These are phyloP conservation scores for Metarhizium robertsii DNA, from an alignment of 2,329 filamentous ascomycete species.

Conservation along the genomic window DNA sequence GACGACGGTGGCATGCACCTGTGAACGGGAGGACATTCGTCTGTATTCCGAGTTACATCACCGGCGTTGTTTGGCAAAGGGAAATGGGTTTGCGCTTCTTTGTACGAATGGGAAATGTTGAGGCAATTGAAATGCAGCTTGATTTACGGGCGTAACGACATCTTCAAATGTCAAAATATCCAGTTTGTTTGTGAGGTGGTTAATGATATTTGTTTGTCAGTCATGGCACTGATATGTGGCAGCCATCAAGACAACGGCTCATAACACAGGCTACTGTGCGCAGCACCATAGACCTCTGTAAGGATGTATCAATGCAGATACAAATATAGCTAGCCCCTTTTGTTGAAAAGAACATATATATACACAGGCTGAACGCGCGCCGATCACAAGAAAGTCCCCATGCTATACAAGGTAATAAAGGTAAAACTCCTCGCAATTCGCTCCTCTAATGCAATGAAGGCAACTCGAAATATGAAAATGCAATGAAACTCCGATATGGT, in stretches of 20 bases:
- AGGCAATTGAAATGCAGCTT: not conserved
- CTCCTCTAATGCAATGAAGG: conserved; percentile 8
- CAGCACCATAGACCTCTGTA: not conserved
- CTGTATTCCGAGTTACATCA: not conserved
- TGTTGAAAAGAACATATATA: not conserved
- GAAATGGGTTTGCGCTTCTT: not conserved
- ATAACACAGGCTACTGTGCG: not conserved
- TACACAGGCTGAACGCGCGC: not conserved
- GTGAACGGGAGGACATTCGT: conserved; percentile 17
- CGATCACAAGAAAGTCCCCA: not conserved
- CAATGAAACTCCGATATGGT: not conserved
- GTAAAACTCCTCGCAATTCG: conserved; percentile 5
- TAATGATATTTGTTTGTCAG: not conserved
- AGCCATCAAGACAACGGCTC: not conserved
- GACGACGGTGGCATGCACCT: conserved; percentile 51
- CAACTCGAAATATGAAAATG: conserved; percentile 5
- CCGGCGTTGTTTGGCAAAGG: not conserved
- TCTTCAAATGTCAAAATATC: not conserved
- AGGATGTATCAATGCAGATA: not conserved
- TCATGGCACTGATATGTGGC: not conserved
- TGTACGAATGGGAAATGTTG: not conserved
- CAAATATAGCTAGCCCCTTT: not conserved
- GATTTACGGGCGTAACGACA: not conserved
- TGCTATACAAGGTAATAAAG: conserved; percentile 5
- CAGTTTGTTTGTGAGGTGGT: not conserved